Conservation (phyloP, 1,284 basidiomycete genomes). For the Vanrija sp. region DNA sequence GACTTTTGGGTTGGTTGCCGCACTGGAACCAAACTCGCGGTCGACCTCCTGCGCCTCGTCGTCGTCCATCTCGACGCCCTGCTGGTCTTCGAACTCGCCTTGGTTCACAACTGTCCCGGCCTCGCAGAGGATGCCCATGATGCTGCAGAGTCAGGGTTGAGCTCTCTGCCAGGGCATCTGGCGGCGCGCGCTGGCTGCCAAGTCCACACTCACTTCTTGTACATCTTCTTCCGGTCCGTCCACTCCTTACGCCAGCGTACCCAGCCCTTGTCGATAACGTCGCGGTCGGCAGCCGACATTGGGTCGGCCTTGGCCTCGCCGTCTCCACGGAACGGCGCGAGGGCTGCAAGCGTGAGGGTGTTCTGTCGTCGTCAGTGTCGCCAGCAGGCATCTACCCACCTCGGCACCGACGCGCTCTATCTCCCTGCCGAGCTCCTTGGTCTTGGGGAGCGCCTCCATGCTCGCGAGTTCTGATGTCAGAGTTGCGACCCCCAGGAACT, state of each 20-base stretch:
- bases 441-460: conserved; percentile 62
- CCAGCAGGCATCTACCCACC: conserved; percentile 19
- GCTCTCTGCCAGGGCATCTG: too few relatives aligned
- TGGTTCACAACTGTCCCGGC: conserved; percentile 21
- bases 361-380: conserved; percentile 24
- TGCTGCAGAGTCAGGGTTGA: conserved; percentile 15
- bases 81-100: conserved; percentile 39
- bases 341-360: conserved; percentile 21
- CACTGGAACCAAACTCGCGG: conserved; percentile 31
- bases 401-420: conserved; percentile 36
- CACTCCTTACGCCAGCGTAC: conserved; percentile 45
- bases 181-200: too few relatives aligned
- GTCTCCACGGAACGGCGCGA: conserved; percentile 22
- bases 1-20: too few relatives aligned
- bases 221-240: conserved; percentile 40
- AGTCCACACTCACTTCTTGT: conserved; percentile 37
- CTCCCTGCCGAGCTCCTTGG: conserved; percentile 56
- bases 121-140: conserved; percentile 33
- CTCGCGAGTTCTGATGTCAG: conserved; percentile 58
- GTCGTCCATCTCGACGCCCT: conserved; percentile 40
- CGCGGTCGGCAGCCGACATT: conserved; percentile 33
- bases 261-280: conserved; percentile 43
- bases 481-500: conserved; percentile 9
- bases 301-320: conserved; percentile 20
- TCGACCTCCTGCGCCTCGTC: conserved; percentile 38